These are phyloP conservation scores for Penicillium sp. DNA, from an alignment of 2,329 filamentous ascomycete species.

Conservation along the genomic window DNA sequence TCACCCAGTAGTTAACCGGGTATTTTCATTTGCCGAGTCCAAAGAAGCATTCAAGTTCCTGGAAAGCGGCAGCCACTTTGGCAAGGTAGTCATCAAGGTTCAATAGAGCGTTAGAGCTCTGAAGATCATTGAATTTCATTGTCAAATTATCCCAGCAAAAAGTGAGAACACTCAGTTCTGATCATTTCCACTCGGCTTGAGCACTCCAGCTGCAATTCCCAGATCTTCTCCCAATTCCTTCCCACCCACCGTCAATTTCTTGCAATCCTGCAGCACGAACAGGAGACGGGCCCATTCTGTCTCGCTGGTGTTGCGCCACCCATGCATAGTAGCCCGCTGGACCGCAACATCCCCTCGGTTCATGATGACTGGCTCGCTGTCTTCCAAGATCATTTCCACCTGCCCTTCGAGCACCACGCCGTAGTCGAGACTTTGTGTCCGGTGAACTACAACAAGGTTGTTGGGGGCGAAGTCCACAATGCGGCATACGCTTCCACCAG, in stretches of 20 bases:
- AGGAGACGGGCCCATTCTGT: constrained; percentile 52
- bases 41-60: constrained; percentile 57
- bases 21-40: constrained; percentile 53
- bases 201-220: constrained; percentile 12
- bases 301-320: constrained; percentile 52
- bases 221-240: constrained; percentile 30
- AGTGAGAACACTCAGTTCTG: not conserved
- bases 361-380: constrained; percentile 51
- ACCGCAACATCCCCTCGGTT: constrained; percentile 56
- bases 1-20: constrained; percentile 53
- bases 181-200: constrained; percentile 20
- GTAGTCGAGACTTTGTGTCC: constrained; percentile 56
- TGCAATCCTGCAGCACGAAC: constrained; percentile 36
- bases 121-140: not conserved
- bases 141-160: not conserved
- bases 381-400: constrained; percentile 54
- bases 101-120: constrained; percentile 5
- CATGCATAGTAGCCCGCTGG: constrained; percentile 57
- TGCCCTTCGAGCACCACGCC: constrained; percentile 57
- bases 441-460: constrained; percentile 50
- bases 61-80: constrained; percentile 54
- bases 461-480: constrained; percentile 52
- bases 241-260: constrained; percentile 25
- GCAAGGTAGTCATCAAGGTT: constrained; percentile 56
- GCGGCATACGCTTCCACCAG: constrained; percentile 46